Evolutionary conservation across 2,329 filamentous ascomycete species (phyloP), one percentile per base, ranked within the genome.

Genomic region (Sporothrix brunneoviolacea): DNA sequence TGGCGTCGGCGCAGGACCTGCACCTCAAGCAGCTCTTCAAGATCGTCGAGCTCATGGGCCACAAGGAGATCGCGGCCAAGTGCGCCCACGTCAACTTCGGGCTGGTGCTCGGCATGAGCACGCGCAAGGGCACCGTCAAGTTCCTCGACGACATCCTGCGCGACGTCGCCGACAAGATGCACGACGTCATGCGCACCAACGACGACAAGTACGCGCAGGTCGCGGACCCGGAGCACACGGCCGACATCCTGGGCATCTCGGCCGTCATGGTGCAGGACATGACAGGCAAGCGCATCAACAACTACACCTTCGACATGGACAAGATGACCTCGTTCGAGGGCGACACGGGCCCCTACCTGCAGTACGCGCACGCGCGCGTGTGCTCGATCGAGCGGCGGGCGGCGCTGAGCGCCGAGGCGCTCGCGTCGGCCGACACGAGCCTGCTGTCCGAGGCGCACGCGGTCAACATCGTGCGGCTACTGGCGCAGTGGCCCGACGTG

Each of bases 241-340:
- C 93, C 54, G 93, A 97, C 70, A 88, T 80, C 10, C 79, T 97
- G 3, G 93, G 91, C 56, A 96, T 97, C 64, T 91, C 86, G 57
- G 86, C 87, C 63, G 91, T 97, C 64, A 97, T 97, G 90, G 89
- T 95, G 18, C 91, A 97, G 69, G 93, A 97, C 64, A 95, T 97
- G 89, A 86, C 81, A 58, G 93, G 91, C 66, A 97, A 96, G 80
- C 47, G 80, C 61, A 77, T 81, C 65, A 81, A 81, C 67, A 81
- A 82, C 67, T 83, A 82, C 63, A 74, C 77, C 51, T 91, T 91
- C 69, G 84, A 91, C 70, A 83, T 90, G 75, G 82, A 88, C 53
- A 77, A 80, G 57, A 91, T 93, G 85, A 86, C 82, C 8, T 87
- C 84, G 3, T 91, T 91, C 58, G 87, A 93, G 68, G 87, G 87